Evolutionary conservation across 2,329 filamentous ascomycete genomes (phyloP).

Genomic region (Trichoderma pleuroti): DNA sequence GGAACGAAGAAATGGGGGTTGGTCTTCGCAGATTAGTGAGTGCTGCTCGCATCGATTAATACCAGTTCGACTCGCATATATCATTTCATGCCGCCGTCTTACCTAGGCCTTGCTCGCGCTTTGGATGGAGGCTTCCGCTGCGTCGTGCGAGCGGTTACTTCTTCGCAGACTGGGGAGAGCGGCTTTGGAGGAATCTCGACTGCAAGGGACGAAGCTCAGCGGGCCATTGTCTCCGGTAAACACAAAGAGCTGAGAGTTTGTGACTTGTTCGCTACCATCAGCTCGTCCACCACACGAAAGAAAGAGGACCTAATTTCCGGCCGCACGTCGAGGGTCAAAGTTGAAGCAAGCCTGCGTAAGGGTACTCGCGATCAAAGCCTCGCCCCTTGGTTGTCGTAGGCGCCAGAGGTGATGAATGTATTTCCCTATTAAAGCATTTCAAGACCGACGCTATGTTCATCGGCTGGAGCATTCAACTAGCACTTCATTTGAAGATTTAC

Average conservation of each 20-base stretch:
- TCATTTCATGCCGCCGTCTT: background rate
- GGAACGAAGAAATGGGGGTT: constrained; percentile 94
- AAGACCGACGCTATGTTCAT: no score
- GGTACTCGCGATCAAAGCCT: constrained; percentile 53
- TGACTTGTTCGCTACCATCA: constrained; percentile 49
- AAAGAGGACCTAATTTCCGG: constrained; percentile 51
- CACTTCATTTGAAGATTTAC: no score
- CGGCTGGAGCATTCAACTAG: no score
- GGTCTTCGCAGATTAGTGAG: no score
- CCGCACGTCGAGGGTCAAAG: constrained; percentile 50
- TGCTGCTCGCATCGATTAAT: background rate
- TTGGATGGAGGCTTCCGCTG: background rate
- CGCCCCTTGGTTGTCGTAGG: constrained; percentile 47
- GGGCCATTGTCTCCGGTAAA: constrained; percentile 44
- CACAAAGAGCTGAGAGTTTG: constrained; percentile 50
- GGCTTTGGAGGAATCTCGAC: background rate
- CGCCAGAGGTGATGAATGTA: constrained; percentile 48
- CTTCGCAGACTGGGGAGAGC: background rate
- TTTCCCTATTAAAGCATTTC: no score
- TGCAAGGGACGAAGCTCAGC: constrained; percentile 27
- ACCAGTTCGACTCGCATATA: background rate
- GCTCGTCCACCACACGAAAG: constrained; percentile 59
- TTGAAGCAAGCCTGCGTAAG: constrained; percentile 57
- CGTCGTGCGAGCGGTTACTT: background rate
- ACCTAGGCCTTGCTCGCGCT: background rate